Evolutionary conservation across 768 basidiomycete genomes (phyloP), one percentile per base, ranked within the genome.

Genomic region (Mycena polygramma): DNA sequence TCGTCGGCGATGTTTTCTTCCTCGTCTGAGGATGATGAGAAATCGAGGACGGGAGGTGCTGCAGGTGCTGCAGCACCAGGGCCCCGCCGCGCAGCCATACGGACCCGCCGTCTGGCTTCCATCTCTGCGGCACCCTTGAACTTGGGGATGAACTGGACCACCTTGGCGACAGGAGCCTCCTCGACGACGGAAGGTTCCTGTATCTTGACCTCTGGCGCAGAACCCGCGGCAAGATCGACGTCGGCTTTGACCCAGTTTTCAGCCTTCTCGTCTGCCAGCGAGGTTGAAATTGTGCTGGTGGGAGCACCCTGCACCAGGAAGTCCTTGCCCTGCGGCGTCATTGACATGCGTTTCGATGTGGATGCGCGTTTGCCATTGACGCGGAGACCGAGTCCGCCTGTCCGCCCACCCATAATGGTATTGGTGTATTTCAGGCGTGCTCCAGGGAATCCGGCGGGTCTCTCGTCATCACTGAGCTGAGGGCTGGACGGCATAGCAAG

Each of bases 71-170:
- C 75, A 2, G 79, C 81, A 22, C 76, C 79, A 13, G 83, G 83
- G n/a, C 77, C 86, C 68, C 86, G 81, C 15, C 92, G 87, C 7
- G 91, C 91, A 48, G 87, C 88, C 83, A 95, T 88, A 15, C 94
- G 86, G 48, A 86, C 79, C 64, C 86, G 85, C 30, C 94, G 81
- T 19, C 94, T 84, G 6, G 86, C 89, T 71, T 94, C 94, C 94
- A 95, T 95, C 78, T 96, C 93, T n/a, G 89, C 94, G 0, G 92
- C 91, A 10, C 92, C 91, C 73, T 90, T 92, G 82, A 95, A 95
- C 59, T 88, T 91, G 20, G 94, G 94, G 30, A 92, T 83, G 74
- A 94, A 94, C 62, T 86, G 89, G 7, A 86, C 81, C 15, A 81
- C 86, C 69, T 88, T 90, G 15, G 84, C 73, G 5, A 86, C 86